Percentiles rank a stretch among this genome's conserved stretches.
Conservation (phyloP, 495 filamentous ascomycete genomes). For the Trypethelium eluteriae region DNA sequence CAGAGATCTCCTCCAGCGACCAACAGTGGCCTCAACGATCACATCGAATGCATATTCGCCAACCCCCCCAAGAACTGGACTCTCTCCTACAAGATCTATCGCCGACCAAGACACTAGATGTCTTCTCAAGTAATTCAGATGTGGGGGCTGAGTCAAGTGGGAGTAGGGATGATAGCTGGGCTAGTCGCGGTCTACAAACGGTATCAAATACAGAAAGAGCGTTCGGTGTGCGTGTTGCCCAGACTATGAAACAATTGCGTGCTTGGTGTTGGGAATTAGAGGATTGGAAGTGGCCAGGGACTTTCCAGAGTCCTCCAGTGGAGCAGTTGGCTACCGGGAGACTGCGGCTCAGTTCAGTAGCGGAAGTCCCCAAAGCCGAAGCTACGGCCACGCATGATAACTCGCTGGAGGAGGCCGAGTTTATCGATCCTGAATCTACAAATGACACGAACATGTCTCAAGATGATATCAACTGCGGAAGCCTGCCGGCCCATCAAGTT, state of each 20-base stretch:
- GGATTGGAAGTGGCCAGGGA: constrained; percentile 64
- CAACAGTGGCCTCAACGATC: background rate
- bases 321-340: constrained; percentile 23
- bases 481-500: constrained; percentile 54
- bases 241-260: constrained; percentile 64
- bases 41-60: background rate
- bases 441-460: constrained; percentile 15
- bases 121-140: constrained; percentile 25
- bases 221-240: constrained; percentile 60
- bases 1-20: background rate
- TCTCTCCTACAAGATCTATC: constrained; percentile 32
- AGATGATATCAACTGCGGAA: constrained; percentile 56
- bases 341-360: constrained; percentile 17
- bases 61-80: constrained; percentile 17
- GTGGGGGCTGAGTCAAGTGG: background rate
- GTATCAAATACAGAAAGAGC: constrained; percentile 31
- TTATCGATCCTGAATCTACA: background rate
- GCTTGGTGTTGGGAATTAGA: constrained; percentile 72
- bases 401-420: background rate
- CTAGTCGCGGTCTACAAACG: constrained; percentile 25
- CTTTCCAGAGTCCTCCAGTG: constrained; percentile 34
- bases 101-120: constrained; percentile 31
- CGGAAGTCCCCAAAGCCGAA: background rate
- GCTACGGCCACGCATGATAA: constrained; percentile 4
- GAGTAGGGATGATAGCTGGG: background rate